phyloP scores from a whole-genome alignment of 2,329 filamentous ascomycete species.

The Aspergillus ochraceoroseus region DNA sequence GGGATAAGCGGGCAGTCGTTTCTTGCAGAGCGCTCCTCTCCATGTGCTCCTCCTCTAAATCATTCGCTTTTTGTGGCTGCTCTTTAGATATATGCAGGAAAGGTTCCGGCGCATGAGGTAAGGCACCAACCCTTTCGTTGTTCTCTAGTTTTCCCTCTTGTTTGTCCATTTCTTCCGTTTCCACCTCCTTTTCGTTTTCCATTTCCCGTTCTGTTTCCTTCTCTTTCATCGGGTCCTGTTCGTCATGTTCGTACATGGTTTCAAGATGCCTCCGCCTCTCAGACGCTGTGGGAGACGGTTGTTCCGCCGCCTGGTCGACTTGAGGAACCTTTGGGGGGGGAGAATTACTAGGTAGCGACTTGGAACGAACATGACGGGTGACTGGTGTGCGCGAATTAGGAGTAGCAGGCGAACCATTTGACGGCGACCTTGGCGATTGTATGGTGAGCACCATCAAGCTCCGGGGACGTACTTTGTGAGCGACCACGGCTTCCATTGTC shows the following conservation, averaged over 20 bases:
- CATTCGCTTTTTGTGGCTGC: too few relatives aligned
- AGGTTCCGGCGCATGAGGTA: not conserved
- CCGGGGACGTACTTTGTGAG: slow-evolving; percentile 41
- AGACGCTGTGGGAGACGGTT: slow-evolving; percentile 24
- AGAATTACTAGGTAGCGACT: slow-evolving; percentile 47
- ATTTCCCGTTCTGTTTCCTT: slow-evolving; percentile 5
- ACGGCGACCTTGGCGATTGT: slow-evolving; percentile 28
- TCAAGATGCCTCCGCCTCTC: slow-evolving; percentile 32
- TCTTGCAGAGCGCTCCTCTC: slow-evolving; percentile 17
- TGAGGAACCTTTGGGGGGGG: slow-evolving; percentile 19
- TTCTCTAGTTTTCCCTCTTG: not conserved
- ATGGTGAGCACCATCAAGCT: slow-evolving; percentile 43
- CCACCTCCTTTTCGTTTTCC: too few relatives aligned
- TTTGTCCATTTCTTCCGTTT: slow-evolving; percentile 25
- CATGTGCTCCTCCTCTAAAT: slow-evolving; percentile 1
- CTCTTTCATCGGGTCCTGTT: slow-evolving; percentile 32
- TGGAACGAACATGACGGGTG: slow-evolving; percentile 42
- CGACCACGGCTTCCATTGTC: slow-evolving; percentile 36
- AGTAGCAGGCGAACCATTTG: slow-evolving; percentile 25
- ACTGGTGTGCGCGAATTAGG: slow-evolving; percentile 25
- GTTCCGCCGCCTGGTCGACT: slow-evolving; percentile 16
- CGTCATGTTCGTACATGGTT: slow-evolving; percentile 37
- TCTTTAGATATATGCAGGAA: too few relatives aligned
- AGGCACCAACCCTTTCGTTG: not conserved
- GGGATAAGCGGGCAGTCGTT: slow-evolving; percentile 18